Base-by-base conservation (phyloP, 306 rosid genomes). In the Pyrus communis region DNA sequence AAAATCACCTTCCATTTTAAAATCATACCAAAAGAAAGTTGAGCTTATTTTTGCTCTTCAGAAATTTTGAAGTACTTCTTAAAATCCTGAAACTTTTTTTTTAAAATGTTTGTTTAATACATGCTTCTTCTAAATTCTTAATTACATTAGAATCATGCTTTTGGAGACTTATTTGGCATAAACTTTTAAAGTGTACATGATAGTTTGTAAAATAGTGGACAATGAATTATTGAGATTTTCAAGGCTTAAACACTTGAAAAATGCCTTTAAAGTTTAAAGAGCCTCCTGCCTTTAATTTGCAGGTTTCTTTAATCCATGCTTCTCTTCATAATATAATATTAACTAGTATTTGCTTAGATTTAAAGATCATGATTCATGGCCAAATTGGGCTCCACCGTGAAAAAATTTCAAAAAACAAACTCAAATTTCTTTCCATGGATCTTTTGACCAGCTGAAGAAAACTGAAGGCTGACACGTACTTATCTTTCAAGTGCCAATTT, bases 371-470 rank as follows among this genome's bases (percentile, higher is more conserved):
- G 79, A 77, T 84, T 74, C 77, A 51, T 80, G 78, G 78, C 87
- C 81, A 70, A 84, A 80, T 58, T 33, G 67, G 89, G 87, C 79
- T 75, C 90, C 89, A 84, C 86, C 83, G 55, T 78, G 45, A 46
- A 62, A 40, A 71, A 74, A 61, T 67, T 54, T 75, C 23, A 57
- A 33, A 33, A 12, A 21, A 54, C 11, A 69, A 21, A 43, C 60
- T 61, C 28, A 40, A 33, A 66, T 51, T 65, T 82, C 80, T 71
- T 83, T 84, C 79, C 66, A 84, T 62, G 79, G 60, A 51, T 78
- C 88, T 81, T 85, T 90, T 88, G 92, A 90, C 92, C 85, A 82
- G 80, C 59, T 80, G 85, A 83, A 82, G 81, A 43, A 51, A 75
- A 79, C 86, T 81, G 79, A 84, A 77, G 84, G 62, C 76, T 79